phyloP scores from a whole-genome alignment of 2,329 filamentous ascomycete genomes.

The Venturia asperata region DNA sequence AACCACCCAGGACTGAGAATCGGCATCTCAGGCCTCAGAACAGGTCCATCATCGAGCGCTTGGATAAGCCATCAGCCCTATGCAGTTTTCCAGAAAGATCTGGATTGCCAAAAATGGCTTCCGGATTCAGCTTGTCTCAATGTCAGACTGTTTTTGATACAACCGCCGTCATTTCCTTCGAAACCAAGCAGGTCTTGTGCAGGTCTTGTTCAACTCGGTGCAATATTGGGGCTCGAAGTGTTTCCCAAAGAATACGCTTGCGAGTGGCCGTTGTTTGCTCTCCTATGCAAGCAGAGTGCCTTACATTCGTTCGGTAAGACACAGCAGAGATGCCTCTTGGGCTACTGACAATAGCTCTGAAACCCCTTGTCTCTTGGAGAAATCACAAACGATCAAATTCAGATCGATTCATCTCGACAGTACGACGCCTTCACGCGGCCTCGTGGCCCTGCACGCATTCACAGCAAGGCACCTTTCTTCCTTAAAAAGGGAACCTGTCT shows the following conservation, averaged over 20 bases:
- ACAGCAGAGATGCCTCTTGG: background rate
- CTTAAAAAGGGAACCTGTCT: background rate
- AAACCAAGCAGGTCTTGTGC: background rate
- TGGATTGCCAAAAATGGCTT: background rate
- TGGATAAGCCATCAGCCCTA: slow-evolving; percentile 5
- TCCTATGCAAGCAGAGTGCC: background rate
- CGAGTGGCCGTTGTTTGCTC: background rate
- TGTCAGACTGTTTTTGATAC: slow-evolving; percentile 1
- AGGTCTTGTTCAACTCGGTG: background rate
- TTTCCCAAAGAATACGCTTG: background rate
- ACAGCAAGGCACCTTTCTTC: background rate
- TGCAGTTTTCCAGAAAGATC: background rate
- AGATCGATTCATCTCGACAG: background rate
- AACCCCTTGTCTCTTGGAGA: background rate
- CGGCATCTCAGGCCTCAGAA: background rate
- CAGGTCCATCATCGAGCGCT: background rate
- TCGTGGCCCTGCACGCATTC: background rate
- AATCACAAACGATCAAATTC: background rate
- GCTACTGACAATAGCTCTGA: background rate
- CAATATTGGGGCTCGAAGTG: background rate
- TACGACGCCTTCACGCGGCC: background rate
- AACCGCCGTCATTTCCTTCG: background rate
- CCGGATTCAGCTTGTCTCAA: slow-evolving; percentile 2
- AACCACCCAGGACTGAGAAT: background rate
- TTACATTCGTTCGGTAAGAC: background rate